phyloP scores from a whole-genome alignment of 2,329 filamentous ascomycete genomes.

The Chrysosporium queenslandicum region DNA sequence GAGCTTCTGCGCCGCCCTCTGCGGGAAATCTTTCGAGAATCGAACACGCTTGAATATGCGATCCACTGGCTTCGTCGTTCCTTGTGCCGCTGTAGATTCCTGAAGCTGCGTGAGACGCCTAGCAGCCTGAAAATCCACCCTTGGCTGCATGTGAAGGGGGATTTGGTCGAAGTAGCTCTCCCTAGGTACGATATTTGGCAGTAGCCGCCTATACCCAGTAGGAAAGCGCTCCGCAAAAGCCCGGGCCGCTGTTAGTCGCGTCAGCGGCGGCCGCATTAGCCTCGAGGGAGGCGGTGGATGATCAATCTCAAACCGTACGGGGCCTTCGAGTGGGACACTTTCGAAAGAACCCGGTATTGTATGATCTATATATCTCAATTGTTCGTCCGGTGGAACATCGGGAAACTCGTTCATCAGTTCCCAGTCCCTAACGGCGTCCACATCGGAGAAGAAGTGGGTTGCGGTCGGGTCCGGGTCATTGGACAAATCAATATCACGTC shows the following conservation, averaged over 20 bases:
- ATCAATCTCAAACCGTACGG: constrained; percentile 27
- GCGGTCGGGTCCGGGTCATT: constrained; percentile 21
- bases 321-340: constrained; percentile 25
- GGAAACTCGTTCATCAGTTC: constrained; percentile 28
- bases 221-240: background rate
- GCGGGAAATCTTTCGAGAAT: constrained; percentile 6
- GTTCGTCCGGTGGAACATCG: constrained; percentile 20
- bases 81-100: background rate
- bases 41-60: constrained; percentile 5
- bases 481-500: constrained; percentile 16
- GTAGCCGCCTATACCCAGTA: background rate
- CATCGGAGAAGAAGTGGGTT: constrained; percentile 24
- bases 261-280: constrained; percentile 10
- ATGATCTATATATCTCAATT: constrained; percentile 32
- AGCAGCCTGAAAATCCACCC: background rate
- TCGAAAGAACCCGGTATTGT: constrained; percentile 26
- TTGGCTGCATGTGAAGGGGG: background rate
- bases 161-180: background rate
- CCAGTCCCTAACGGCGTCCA: constrained; percentile 30
- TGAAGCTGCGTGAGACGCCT: constrained; percentile 12
- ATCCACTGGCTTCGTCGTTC: background rate
- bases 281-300: constrained; percentile 14
- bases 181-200: background rate
- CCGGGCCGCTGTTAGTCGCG: constrained; percentile 15
- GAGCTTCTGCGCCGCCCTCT: constrained; percentile 25